These are phyloP conservation scores for Cercospora nicotianae DNA, from an alignment of 2,329 filamentous ascomycete genomes.

Conservation along the genomic window DNA sequence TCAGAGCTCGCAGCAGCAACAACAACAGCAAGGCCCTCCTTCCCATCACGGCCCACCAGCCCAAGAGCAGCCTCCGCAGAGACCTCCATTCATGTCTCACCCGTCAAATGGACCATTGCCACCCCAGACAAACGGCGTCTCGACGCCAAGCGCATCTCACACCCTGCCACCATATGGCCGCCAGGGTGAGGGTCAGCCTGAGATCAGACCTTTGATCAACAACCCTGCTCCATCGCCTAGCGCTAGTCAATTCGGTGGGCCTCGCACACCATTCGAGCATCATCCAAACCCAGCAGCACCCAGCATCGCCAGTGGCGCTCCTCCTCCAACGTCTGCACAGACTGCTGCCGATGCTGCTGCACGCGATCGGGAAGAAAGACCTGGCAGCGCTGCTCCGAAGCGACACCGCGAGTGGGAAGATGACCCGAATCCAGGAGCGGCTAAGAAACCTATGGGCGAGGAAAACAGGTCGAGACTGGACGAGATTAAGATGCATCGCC, in stretches of 20 bases:
- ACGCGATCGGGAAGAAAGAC: slow-evolving; percentile 70
- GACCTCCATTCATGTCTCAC: slow-evolving; percentile 28
- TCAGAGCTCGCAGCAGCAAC: slow-evolving; percentile 45
- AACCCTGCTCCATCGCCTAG: slow-evolving; percentile 75
- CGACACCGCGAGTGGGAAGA: slow-evolving; percentile 91
- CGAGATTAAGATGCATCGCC: slow-evolving; percentile 74
- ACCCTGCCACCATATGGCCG: slow-evolving; percentile 68
- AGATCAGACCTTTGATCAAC: slow-evolving; percentile 79
- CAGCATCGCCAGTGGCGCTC: slow-evolving; percentile 68
- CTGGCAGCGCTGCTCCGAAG: slow-evolving; percentile 76
- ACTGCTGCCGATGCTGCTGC: slow-evolving; percentile 65
- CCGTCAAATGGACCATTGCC: slow-evolving; percentile 30
- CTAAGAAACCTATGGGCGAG: slow-evolving; percentile 85
- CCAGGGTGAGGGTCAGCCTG: slow-evolving; percentile 66
- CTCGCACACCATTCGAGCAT: slow-evolving; percentile 76
- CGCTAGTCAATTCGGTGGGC: slow-evolving; percentile 68
- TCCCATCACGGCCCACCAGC: slow-evolving; percentile 46
- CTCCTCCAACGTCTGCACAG: slow-evolving; percentile 60
- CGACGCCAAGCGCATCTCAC: slow-evolving; percentile 50
- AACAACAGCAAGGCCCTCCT: slow-evolving; percentile 49
- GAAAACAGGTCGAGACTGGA: slow-evolving; percentile 84
- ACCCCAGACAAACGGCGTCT: slow-evolving; percentile 34
- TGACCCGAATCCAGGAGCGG: slow-evolving; percentile 53
- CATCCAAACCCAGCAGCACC: slow-evolving; percentile 63
- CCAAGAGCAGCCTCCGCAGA: slow-evolving; percentile 27